Conservation (phyloP, 768 basidiomycete genomes). For the Austroboletus festivus region DNA sequence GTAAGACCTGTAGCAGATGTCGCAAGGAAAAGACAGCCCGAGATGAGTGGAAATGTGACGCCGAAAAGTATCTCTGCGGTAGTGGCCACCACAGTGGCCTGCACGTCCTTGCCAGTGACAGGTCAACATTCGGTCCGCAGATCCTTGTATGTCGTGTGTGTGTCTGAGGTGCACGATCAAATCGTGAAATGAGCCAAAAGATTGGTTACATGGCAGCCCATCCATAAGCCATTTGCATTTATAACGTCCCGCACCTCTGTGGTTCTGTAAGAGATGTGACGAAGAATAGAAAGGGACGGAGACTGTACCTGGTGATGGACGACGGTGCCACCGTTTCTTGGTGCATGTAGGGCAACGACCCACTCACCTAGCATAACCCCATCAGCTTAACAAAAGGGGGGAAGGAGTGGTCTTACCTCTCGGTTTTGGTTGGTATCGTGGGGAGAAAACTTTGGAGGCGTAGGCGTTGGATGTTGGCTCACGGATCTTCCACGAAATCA, state of each 20-base stretch:
- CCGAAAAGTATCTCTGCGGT: neutral
- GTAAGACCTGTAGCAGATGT: neutral
- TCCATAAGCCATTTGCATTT: neutral
- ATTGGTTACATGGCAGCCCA: neutral
- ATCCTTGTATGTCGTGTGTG: neutral
- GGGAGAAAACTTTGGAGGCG: too few relatives aligned
- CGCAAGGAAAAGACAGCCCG: neutral
- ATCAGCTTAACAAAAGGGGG: too few relatives aligned
- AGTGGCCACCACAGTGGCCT: neutral
- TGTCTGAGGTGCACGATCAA: neutral
- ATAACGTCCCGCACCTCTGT: neutral
- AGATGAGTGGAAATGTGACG: slow-evolving; percentile 2
- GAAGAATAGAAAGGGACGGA: too few relatives aligned
- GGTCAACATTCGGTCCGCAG: neutral
- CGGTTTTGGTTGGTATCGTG: too few relatives aligned
- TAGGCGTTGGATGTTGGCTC: too few relatives aligned
- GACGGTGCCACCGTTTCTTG: too few relatives aligned
- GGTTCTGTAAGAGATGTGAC: neutral
- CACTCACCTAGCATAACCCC: too few relatives aligned
- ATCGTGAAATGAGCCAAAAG: neutral
- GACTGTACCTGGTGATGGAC: too few relatives aligned
- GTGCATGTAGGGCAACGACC: too few relatives aligned
- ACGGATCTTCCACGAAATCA: too few relatives aligned
- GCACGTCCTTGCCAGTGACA: neutral
- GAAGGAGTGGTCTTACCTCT: too few relatives aligned